These are phyloP conservation scores for Coniochaeta sp. DNA, from an alignment of 2,329 filamentous ascomycete species.

Conservation along the genomic window DNA sequence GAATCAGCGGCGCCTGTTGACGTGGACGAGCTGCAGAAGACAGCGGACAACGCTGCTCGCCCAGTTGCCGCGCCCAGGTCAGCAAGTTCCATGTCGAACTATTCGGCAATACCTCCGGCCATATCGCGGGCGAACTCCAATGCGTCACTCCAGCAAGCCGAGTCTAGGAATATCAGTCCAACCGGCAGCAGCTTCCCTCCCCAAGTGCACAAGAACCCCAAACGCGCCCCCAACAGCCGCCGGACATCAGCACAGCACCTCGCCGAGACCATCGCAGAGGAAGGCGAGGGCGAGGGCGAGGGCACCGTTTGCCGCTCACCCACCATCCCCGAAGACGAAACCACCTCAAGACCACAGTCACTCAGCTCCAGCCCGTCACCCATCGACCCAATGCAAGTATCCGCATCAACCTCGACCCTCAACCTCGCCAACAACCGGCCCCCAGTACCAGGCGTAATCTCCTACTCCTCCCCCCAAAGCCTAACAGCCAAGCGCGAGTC, in stretches of 20 bases:
- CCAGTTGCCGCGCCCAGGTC: conserved; percentile 25
- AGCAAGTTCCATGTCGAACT: conserved; percentile 19
- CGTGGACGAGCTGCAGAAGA: conserved; percentile 58
- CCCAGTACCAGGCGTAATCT: conserved; percentile 37
- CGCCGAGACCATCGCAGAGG: conserved; percentile 37
- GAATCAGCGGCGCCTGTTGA: conserved; percentile 54
- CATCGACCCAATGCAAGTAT: conserved; percentile 12
- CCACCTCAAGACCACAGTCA: not conserved
- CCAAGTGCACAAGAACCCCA: conserved; percentile 11
- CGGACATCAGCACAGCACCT: conserved; percentile 18
- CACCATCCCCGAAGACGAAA: conserved; percentile 3
- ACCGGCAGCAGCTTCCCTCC: not conserved
- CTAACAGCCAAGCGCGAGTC: conserved; percentile 49
- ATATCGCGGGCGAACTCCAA: conserved; percentile 19
- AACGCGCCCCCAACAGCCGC: conserved; percentile 6
- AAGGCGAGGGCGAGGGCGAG: conserved; percentile 22
- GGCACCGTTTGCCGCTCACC: not conserved
- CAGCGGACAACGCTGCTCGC: conserved; percentile 43
- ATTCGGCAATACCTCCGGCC: conserved; percentile 11
- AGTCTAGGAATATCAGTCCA: not conserved
- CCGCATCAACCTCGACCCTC: conserved; percentile 9
- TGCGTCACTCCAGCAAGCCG: conserved; percentile 12
- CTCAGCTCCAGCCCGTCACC: conserved; percentile 15
- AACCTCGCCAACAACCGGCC: conserved; percentile 14
- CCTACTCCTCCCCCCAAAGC: conserved; percentile 46